Evolutionary conservation across 1,284 basidiomycete species (phyloP), one percentile per base, ranked within the genome.

Genomic region (Cryptococcus neoformans): DNA sequence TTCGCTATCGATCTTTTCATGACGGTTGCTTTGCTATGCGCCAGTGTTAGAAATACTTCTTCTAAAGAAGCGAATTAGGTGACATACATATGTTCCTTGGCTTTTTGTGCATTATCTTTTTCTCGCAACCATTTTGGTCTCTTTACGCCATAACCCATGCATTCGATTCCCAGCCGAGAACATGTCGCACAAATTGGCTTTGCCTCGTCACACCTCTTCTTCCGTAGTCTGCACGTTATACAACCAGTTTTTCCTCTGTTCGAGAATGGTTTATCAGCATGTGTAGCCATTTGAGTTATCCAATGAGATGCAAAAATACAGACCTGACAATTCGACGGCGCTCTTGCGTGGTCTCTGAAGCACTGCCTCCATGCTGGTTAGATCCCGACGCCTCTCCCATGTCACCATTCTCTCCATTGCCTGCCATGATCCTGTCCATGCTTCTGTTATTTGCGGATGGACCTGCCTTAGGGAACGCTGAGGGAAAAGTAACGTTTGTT

Each of bases 121-220:
- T 55, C 58, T 35, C 48, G 57, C 39, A 62, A 45, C 61, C 61
- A 62, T 36, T 57, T 52, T 6, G 61, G 61, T n/a, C 61, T 35
- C 49, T 62, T 62, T 7, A 45, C 55, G 21, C 57, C 61, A 36
- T 62, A 62, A n/a, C 61, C 61, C 53, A 62, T 49, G 45, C 61
- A 62, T 42, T 62, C 55, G 28, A 62, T 62, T 6, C 61, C 61
- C 28, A 62, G 37, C 28, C 61, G 44, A 4, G 55, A 42, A 35
- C 61, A 62, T 10, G 54, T 59, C 17, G 57, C 61, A 38, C 61
- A 62, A 14, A 49, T 46, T 7, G 61, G 61, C 47, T 59, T 59
- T 10, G 54, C 51, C 36, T 62, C 61, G 16, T 62, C 61, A 38
- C 61, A 62, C 34, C 58, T 51, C 58, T 62, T 62, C 45, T 62